A percentile compares a stretch with the other conserved stretches of the same genome.
Conservation (phyloP, 768 basidiomycete genomes). For the Ramaria rubella region DNA sequence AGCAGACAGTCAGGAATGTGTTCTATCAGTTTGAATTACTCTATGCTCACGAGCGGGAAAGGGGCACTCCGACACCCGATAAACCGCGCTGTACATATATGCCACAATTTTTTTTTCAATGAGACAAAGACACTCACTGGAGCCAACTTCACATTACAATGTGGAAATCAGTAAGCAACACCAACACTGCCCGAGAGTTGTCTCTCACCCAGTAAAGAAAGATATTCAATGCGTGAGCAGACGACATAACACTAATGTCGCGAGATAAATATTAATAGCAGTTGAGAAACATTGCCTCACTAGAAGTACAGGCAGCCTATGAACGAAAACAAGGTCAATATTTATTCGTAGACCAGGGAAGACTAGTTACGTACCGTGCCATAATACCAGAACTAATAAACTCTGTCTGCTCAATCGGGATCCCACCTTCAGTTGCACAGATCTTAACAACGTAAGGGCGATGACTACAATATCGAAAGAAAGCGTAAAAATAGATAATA, state of each 20-base stretch:
- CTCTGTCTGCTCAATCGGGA: background rate
- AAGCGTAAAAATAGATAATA: background rate
- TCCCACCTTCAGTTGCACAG: background rate
- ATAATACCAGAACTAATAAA: background rate
- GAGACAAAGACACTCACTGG: background rate
- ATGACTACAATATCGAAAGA: background rate
- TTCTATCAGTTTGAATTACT: background rate
- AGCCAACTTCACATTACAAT: background rate
- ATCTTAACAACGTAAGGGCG: background rate
- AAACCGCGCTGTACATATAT: background rate
- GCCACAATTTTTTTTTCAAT: background rate
- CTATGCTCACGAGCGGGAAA: background rate
- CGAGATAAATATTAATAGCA: background rate
- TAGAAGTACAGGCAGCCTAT: background rate
- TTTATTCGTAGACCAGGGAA: background rate
- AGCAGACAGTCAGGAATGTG: background rate
- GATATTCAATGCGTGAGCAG: background rate
- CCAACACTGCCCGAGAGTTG: background rate
- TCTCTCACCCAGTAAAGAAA: background rate
- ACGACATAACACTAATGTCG: background rate
- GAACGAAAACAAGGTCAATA: background rate
- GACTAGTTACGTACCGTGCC: background rate
- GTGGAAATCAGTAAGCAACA: background rate
- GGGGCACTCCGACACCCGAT: background rate
- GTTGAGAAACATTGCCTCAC: background rate